Percentiles rank a stretch among this genome's conserved stretches.
These are phyloP conservation scores for Saccharomycopsis phalli DNA, from an alignment of 1,139 yeast species.

Conservation along the genomic window DNA sequence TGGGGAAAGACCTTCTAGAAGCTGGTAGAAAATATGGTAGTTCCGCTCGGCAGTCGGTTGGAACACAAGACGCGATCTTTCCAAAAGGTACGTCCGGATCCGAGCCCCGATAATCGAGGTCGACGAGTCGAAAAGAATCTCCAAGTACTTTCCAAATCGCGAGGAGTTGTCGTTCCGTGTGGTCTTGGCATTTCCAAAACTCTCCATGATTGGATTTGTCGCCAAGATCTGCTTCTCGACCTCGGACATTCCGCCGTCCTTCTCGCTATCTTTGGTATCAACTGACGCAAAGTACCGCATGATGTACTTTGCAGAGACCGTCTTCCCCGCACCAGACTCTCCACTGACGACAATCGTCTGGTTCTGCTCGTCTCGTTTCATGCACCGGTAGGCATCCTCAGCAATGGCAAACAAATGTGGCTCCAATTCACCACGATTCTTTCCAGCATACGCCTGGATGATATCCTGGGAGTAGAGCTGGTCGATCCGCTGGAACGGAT, in stretches of 20 bases:
- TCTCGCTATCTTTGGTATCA: conserved; percentile 42
- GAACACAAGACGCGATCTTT: conserved; percentile 88
- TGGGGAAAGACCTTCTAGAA: conserved; percentile 65
- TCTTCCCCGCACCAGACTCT: conserved; percentile 98
- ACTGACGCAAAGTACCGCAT: conserved; percentile 98
- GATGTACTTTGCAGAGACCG: conserved; percentile 93
- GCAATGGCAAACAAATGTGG: conserved; percentile 98
- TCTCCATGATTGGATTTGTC: conserved; percentile 97
- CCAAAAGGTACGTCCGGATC: conserved; percentile 84
- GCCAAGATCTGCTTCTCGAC: conserved; percentile 94
- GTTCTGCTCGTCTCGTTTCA: conserved; percentile 76
- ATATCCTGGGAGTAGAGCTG: conserved; percentile 86
- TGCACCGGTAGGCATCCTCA: conserved; percentile 94
- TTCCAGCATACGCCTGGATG: conserved; percentile 90
- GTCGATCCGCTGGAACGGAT: conserved; percentile 90
- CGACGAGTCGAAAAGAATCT: conserved; percentile 68
- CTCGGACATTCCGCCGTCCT: conserved; percentile 65
- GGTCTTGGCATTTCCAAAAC: conserved; percentile 97
- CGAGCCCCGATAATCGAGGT: conserved; percentile 88
- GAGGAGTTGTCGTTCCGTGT: conserved; percentile 96
- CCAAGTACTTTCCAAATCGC: conserved; percentile 92
- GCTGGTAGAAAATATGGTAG: conserved; percentile 91
- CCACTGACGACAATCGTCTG: conserved; percentile 97
- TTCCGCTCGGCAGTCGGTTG: conserved; percentile 87
- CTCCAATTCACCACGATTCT: conserved; percentile 85